These are phyloP conservation scores for Penicillium paneum DNA, from an alignment of 2,329 filamentous ascomycete species.

Conservation along the genomic window DNA sequence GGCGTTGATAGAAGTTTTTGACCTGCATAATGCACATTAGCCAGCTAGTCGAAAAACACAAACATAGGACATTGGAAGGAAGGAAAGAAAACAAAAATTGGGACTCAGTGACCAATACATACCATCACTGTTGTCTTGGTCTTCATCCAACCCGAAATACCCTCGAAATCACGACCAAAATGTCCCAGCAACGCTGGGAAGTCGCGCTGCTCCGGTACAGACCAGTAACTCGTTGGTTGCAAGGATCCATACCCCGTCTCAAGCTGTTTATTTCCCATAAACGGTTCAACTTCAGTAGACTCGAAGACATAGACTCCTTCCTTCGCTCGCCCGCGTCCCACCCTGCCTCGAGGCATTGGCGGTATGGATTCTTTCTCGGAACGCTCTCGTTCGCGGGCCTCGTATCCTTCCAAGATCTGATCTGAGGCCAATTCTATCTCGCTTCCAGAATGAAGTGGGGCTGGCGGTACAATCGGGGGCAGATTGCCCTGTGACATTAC, in stretches of 20 bases:
- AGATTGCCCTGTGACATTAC: slow-evolving; percentile 10
- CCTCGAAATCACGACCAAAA: slow-evolving; percentile 49
- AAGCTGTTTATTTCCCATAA: slow-evolving; percentile 20
- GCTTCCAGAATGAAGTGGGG: slow-evolving; percentile 22
- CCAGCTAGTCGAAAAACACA: background rate
- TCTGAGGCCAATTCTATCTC: slow-evolving; percentile 26
- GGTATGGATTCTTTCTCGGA: slow-evolving; percentile 26
- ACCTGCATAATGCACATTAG: slow-evolving; percentile 34
- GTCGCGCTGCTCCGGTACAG: slow-evolving; percentile 49
- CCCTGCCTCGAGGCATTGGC: slow-evolving; percentile 24
- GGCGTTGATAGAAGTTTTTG: slow-evolving; percentile 50
- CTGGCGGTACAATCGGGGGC: slow-evolving; percentile 1
- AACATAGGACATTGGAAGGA: background rate
- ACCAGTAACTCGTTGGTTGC: slow-evolving; percentile 52
- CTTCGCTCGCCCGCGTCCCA: slow-evolving; percentile 31
- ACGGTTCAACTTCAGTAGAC: slow-evolving; percentile 30
- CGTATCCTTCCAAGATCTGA: slow-evolving; percentile 18
- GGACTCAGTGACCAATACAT: slow-evolving; percentile 19
- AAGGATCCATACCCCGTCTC: slow-evolving; percentile 38
- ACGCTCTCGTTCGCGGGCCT: slow-evolving; percentile 25
- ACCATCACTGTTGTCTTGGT: slow-evolving; percentile 54
- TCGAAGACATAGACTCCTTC: slow-evolving; percentile 39
- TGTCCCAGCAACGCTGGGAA: slow-evolving; percentile 46
- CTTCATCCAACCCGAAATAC: slow-evolving; percentile 51
- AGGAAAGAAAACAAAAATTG: background rate